phyloP scores from a whole-genome alignment of 164 flowering plant species.

The Stephania cephalantha region DNA sequence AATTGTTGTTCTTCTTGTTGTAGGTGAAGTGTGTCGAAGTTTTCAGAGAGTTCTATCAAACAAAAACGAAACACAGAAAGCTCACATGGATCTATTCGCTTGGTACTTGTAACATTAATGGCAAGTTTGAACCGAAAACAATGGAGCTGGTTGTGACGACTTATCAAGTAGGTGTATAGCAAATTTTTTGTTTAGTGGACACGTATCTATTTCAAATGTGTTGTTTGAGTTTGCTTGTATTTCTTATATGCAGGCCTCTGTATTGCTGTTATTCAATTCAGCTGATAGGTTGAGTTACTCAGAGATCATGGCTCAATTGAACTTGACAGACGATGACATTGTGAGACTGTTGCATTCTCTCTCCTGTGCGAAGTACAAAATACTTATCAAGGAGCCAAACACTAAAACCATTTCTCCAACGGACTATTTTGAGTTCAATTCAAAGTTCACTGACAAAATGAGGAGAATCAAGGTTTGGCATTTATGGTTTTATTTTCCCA shows the following conservation, averaged over 20 bases:
- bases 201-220: neutral
- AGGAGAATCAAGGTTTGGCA: conserved; percentile 74
- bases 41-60: conserved; percentile 74
- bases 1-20: too few relatives aligned
- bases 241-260: conserved; percentile 54
- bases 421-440: conserved; percentile 72
- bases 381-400: conserved; percentile 72
- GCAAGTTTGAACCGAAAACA: conserved; percentile 72
- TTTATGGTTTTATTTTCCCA: conserved; percentile 14
- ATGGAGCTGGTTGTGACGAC: conserved; percentile 84
- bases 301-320: conserved; percentile 73
- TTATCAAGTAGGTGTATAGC: conserved; percentile 52
- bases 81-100: conserved; percentile 92
- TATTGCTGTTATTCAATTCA: conserved; percentile 69
- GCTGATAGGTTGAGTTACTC: conserved; percentile 61
- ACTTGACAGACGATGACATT: conserved; percentile 70
- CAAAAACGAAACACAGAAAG: conserved; percentile 83
- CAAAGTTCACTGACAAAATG: conserved; percentile 85
- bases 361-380: conserved; percentile 85
- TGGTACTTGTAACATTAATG: conserved; percentile 77
- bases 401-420: conserved; percentile 62
- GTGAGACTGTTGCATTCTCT: conserved; percentile 79
- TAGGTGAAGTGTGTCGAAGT: conserved; percentile 60
- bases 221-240: neutral
- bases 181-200: neutral